Conservation (phyloP, 2,329 filamentous ascomycete species). For the Beauveria rudraprayagi region DNA sequence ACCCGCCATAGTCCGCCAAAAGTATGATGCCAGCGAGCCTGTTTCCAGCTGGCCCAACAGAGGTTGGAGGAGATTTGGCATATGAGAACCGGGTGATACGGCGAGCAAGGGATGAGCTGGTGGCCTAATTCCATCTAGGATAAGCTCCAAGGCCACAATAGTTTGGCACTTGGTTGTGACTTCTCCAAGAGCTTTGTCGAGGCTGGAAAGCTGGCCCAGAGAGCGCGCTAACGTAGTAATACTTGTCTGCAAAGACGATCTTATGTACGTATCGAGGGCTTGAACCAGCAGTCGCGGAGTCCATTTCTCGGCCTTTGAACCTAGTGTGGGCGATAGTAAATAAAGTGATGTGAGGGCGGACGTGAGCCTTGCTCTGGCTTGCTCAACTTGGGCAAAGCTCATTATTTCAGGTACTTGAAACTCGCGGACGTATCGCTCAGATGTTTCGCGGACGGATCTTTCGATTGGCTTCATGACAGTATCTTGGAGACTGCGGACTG, state of each 20-base stretch:
- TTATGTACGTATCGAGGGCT: slow-evolving; percentile 73
- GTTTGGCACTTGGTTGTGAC: slow-evolving; percentile 82
- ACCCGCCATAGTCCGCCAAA: slow-evolving; percentile 83
- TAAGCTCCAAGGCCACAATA: slow-evolving; percentile 74
- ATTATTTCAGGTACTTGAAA: slow-evolving; percentile 59
- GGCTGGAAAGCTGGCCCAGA: slow-evolving; percentile 68
- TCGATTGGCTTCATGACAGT: slow-evolving; percentile 66
- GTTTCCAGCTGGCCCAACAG: slow-evolving; percentile 77
- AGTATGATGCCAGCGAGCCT: slow-evolving; percentile 77
- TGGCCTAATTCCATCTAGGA: slow-evolving; percentile 61
- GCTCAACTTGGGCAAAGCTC: slow-evolving; percentile 61
- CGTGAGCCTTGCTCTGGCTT: slow-evolving; percentile 63
- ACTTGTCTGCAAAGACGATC: slow-evolving; percentile 71
- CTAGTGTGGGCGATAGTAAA: slow-evolving; percentile 63
- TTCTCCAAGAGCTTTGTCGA: slow-evolving; percentile 76
- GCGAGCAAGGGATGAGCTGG: slow-evolving; percentile 61
- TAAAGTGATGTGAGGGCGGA: slow-evolving; percentile 73
- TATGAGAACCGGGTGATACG: slow-evolving; percentile 23
- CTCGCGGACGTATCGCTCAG: slow-evolving; percentile 73
- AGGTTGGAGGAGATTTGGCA: slow-evolving; percentile 56
- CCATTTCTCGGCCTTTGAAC: slow-evolving; percentile 45
- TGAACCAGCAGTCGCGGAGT: slow-evolving; percentile 65
- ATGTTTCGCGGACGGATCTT: slow-evolving; percentile 59
- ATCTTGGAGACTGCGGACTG: slow-evolving; percentile 61
- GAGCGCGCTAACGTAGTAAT: slow-evolving; percentile 66